These are phyloP conservation scores for Exophiala lecanii-corni DNA, from an alignment of 2,329 filamentous ascomycete genomes.

Conservation along the genomic window DNA sequence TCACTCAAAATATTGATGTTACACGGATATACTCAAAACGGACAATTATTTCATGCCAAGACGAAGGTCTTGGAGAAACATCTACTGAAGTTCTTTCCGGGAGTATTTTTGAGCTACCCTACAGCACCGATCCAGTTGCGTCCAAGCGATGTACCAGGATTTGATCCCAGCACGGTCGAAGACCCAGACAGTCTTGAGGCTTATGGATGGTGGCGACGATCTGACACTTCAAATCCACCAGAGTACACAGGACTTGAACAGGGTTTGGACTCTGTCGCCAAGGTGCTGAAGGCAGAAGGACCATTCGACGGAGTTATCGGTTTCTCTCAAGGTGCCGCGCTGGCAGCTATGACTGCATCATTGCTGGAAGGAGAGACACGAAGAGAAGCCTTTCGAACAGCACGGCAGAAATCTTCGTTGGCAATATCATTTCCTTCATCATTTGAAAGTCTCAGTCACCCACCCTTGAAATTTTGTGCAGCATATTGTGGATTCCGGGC, in stretches of 20 bases:
- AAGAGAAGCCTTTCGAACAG: constrained; percentile 36
- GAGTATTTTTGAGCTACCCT: constrained; percentile 61
- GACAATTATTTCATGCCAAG: constrained; percentile 77
- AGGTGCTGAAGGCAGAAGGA: constrained; percentile 57
- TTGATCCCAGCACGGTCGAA: constrained; percentile 43
- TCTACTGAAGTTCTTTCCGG: constrained; percentile 67
- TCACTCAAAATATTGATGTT: constrained; percentile 68
- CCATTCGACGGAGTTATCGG: constrained; percentile 75
- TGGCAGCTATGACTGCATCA: constrained; percentile 67
- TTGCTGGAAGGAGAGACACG: constrained; percentile 57
- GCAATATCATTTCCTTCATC: constrained; percentile 48
- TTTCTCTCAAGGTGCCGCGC: constrained; percentile 74
- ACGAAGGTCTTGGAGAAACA: constrained; percentile 81
- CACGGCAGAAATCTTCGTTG: constrained; percentile 20
- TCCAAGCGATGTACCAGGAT: constrained; percentile 66
- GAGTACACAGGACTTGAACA: constrained; percentile 66
- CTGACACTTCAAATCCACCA: constrained; percentile 56
- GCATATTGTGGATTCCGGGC: constrained; percentile 74
- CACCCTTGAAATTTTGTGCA: constrained; percentile 65
- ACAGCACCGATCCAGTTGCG: constrained; percentile 62
- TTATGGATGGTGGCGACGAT: constrained; percentile 77
- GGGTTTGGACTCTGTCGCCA: constrained; percentile 61
- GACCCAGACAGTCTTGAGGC: constrained; percentile 56
- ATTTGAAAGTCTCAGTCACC: constrained; percentile 46
- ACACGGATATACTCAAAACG: constrained; percentile 88